Percentiles rank a stretch among this genome's conserved stretches.
phyloP scores from a whole-genome alignment of 2,329 filamentous ascomycete species.

The Cladosporium sp. region DNA sequence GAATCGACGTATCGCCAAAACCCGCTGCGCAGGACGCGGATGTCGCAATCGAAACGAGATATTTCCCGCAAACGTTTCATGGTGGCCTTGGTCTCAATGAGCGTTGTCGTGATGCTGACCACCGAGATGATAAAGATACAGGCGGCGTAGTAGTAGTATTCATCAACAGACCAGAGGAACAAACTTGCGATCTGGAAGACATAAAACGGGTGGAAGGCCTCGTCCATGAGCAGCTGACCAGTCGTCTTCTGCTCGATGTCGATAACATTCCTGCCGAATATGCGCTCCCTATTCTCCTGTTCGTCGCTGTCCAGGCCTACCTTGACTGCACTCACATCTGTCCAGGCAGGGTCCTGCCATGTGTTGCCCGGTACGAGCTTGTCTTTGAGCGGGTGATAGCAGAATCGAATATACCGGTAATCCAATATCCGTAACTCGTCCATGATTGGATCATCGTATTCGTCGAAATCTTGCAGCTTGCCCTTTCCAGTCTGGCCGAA shows the following conservation, averaged over 20 bases:
- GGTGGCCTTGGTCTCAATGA: conserved; percentile 86
- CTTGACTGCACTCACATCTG: conserved; percentile 67
- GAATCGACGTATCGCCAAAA: conserved; percentile 92
- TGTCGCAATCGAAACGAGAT: conserved; percentile 90
- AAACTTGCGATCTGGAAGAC: conserved; percentile 96
- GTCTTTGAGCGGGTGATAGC: conserved; percentile 82
- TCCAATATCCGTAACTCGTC: conserved; percentile 71
- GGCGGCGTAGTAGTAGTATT: conserved; percentile 95
- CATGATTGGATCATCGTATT: conserved; percentile 71
- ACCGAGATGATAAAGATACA: conserved; percentile 95
- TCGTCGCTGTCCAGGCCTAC: conserved; percentile 83
- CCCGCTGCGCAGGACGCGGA: conserved; percentile 85
- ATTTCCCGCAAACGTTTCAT: conserved; percentile 89
- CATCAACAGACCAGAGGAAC: conserved; percentile 86
- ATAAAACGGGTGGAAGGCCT: conserved; percentile 97
- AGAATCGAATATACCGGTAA: conserved; percentile 92
- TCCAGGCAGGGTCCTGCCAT: conserved; percentile 94
- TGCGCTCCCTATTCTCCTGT: conserved; percentile 71
- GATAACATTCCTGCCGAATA: conserved; percentile 87
- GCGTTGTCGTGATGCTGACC: conserved; percentile 81
- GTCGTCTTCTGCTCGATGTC: conserved; percentile 88
- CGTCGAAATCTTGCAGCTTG: conserved; percentile 61
- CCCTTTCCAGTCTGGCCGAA: conserved; percentile 65
- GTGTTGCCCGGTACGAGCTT: conserved; percentile 81
- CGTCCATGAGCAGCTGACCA: conserved; percentile 78